phyloP scores from a whole-genome alignment of 1,139 yeast species.

The Taphrina wiesneri region DNA sequence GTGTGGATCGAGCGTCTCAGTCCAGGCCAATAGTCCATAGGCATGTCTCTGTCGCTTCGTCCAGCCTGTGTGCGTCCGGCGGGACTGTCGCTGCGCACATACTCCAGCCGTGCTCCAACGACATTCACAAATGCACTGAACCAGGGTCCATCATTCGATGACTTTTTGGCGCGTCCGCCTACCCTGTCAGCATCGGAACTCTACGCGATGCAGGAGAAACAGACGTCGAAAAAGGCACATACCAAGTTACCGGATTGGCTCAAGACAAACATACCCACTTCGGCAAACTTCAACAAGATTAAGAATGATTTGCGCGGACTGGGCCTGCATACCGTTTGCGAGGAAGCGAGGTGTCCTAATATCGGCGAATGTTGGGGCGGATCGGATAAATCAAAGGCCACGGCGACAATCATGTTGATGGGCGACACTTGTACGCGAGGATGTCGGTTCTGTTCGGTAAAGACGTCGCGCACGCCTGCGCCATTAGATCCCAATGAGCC shows the following conservation, averaged over 20 bases:
- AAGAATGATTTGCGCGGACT: slow-evolving; percentile 85
- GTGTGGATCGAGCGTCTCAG: too few species aligned
- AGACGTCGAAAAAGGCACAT: slow-evolving; percentile 38
- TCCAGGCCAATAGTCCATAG: neutral
- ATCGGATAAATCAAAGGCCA: slow-evolving; percentile 84
- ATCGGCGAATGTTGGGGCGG: slow-evolving; percentile 99
- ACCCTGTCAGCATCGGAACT: slow-evolving; percentile 40
- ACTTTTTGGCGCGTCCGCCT: slow-evolving; percentile 80
- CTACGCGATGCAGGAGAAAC: slow-evolving; percentile 27
- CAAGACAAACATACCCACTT: slow-evolving; percentile 85
- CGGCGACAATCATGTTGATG: slow-evolving; percentile 96
- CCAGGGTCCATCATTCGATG: slow-evolving; percentile 91
- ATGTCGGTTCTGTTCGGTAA: slow-evolving; percentile 95
- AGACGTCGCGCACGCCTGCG: slow-evolving; percentile 82
- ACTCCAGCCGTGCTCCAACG: slow-evolving; percentile 53
- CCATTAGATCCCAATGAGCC: slow-evolving; percentile 96
- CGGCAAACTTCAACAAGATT: slow-evolving; percentile 73
- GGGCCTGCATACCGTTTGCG: slow-evolving; percentile 83
- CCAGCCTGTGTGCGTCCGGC: neutral
- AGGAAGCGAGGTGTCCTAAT: slow-evolving; percentile 97
- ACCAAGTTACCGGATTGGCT: slow-evolving; percentile 76
- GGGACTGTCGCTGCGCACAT: neutral
- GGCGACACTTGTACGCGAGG: slow-evolving; percentile 99
- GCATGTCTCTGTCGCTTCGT: neutral
- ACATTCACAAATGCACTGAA: slow-evolving; percentile 70